phyloP scores from a whole-genome alignment of 768 basidiomycete species.

The Agrocybe pediades region DNA sequence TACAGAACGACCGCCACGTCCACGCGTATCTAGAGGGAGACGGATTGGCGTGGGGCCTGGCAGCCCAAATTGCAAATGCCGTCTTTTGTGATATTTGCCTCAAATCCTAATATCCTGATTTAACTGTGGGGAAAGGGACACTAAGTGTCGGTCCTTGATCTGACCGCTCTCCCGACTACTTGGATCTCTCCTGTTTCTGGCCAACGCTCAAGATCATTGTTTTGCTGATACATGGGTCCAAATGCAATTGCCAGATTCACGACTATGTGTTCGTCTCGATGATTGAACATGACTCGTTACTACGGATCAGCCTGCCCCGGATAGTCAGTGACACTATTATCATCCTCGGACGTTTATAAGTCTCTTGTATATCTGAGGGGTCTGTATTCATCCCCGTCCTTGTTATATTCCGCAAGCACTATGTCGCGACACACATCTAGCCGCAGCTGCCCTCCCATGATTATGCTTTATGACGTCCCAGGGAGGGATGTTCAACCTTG shows the following conservation, averaged over 20 bases:
- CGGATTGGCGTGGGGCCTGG: slow-evolving; percentile 6
- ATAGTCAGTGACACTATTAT: slow-evolving; percentile 19
- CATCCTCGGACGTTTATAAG: slow-evolving; percentile 8
- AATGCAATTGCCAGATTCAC: slow-evolving; percentile 11
- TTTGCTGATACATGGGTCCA: slow-evolving; percentile 18
- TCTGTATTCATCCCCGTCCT: slow-evolving; percentile 4
- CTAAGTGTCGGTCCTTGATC: slow-evolving; percentile 24
- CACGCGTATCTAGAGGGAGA: background rate
- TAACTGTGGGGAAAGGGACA: slow-evolving; percentile 20
- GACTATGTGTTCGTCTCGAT: slow-evolving; percentile 20
- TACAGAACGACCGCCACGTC: slow-evolving; percentile 6
- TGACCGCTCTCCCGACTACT: slow-evolving; percentile 20
- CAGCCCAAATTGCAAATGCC: slow-evolving; percentile 20
- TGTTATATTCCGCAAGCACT: slow-evolving; percentile 6
- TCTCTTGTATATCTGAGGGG: slow-evolving; percentile 16
- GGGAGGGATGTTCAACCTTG: slow-evolving; percentile 66
- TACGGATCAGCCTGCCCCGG: slow-evolving; percentile 21
- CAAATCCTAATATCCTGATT: slow-evolving; percentile 17
- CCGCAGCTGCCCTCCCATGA: slow-evolving; percentile 39
- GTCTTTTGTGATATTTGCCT: slow-evolving; percentile 15
- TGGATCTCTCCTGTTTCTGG: slow-evolving; percentile 27
- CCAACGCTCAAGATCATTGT: slow-evolving; percentile 27
- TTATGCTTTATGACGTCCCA: slow-evolving; percentile 69
- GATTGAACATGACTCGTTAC: slow-evolving; percentile 24
- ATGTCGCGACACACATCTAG: slow-evolving; percentile 22